Conservation (phyloP, 441 rosid genomes). For the Arabidopsis lyrata region DNA sequence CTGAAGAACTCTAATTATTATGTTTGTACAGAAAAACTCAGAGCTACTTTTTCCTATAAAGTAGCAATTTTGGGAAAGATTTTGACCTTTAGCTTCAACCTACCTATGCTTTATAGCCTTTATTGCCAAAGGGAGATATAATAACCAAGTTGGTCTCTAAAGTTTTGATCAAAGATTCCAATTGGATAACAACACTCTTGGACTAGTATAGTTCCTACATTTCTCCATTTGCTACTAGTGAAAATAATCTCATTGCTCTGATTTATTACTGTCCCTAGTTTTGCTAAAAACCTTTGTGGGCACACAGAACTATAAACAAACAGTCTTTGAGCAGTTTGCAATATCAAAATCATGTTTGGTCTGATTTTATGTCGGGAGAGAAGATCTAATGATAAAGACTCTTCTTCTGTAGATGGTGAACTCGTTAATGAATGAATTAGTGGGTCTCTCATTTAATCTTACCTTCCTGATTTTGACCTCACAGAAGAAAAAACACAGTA, state of each 20-base stretch:
- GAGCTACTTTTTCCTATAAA: slow-evolving; percentile 30
- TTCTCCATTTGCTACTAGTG: neutral
- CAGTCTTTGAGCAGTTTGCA: slow-evolving; percentile 37
- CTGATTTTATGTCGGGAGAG: slow-evolving; percentile 45
- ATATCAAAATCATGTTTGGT: slow-evolving; percentile 42
- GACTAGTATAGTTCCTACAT: neutral
- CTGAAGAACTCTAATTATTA: slow-evolving; percentile 29
- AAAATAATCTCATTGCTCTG: neutral
- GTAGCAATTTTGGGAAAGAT: slow-evolving; percentile 36
- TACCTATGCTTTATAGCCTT: slow-evolving; percentile 36
- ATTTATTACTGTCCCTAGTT: slow-evolving; percentile 37
- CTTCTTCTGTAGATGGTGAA: slow-evolving; percentile 38
- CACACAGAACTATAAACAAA: slow-evolving; percentile 38
- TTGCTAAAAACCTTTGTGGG: slow-evolving; percentile 39
- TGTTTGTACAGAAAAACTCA: slow-evolving; percentile 27
- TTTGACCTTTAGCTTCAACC: slow-evolving; percentile 35
- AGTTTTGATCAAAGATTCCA: slow-evolving; percentile 30
- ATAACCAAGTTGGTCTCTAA: slow-evolving; percentile 33
- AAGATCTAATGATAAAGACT: slow-evolving; percentile 46
- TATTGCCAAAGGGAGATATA: slow-evolving; percentile 29
- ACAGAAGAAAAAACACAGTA: slow-evolving; percentile 8
- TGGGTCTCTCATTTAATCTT: slow-evolving; percentile 34
- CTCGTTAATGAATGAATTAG: slow-evolving; percentile 33
- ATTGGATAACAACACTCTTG: slow-evolving; percentile 26
- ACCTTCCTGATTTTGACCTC: slow-evolving; percentile 37